A percentile compares a stretch with the other conserved stretches of the same genome.
These are phyloP conservation scores for Paecilomyces sp. DNA, from an alignment of 2,329 filamentous ascomycete genomes.

Conservation along the genomic window DNA sequence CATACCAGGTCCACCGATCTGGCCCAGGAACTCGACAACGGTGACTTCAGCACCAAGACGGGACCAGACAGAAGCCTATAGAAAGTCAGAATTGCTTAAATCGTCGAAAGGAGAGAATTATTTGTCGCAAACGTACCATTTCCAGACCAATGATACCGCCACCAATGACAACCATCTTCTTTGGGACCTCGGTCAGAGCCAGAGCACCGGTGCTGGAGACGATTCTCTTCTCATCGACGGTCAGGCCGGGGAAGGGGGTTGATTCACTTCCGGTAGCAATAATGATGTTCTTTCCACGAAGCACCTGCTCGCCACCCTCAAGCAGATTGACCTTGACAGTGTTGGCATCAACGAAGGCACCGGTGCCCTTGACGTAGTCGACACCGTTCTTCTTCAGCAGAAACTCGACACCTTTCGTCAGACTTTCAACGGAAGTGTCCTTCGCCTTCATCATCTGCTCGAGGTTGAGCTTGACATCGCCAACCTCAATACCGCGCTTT, in stretches of 20 bases:
- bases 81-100: constrained; percentile 8
- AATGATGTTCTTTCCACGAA: constrained; percentile 93
- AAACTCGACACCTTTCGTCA: constrained; percentile 97
- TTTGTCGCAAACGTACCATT: constrained; percentile 56
- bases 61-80: constrained; percentile 81
- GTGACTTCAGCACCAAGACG: constrained; percentile 89
- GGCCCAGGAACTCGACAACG: constrained; percentile 90
- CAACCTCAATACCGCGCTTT: constrained; percentile 93
- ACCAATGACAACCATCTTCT: constrained; percentile 95
- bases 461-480: constrained; percentile 94
- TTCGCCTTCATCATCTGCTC: constrained; percentile 97
- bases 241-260: constrained; percentile 91
- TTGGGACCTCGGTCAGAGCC: constrained; percentile 79
- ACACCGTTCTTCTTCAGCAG: constrained; percentile 99
- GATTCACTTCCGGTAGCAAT: constrained; percentile 95
- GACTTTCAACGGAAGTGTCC: constrained; percentile 75
- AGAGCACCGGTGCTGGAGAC: constrained; percentile 95
- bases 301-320: constrained; percentile 82
- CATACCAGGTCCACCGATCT: constrained; percentile 98
- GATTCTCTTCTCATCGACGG: constrained; percentile 95
- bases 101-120: neutral
- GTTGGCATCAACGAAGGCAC: constrained; percentile 79
- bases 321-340: constrained; percentile 84
- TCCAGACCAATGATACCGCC: constrained; percentile 98
- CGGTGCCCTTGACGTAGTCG: constrained; percentile 93